phyloP scores from a whole-genome alignment of 345 rosid species.

The Litchi chinensis region DNA sequence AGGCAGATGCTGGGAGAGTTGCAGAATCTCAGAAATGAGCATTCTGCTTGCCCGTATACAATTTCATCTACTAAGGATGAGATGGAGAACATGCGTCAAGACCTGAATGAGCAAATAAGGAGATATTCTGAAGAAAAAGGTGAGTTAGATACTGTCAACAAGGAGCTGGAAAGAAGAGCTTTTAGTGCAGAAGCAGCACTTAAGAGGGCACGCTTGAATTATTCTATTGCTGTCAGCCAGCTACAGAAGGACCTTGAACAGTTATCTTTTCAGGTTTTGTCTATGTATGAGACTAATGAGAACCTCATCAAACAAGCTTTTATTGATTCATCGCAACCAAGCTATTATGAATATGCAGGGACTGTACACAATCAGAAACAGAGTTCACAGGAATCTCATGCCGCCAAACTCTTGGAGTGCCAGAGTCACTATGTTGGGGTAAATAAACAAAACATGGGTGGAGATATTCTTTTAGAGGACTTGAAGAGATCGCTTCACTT shows the following conservation, averaged over 20 bases:
- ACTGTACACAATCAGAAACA: constrained; percentile 33
- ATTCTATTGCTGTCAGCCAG: constrained; percentile 90
- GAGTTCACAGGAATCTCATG: constrained; percentile 39
- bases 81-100: constrained; percentile 73
- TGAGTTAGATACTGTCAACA: constrained; percentile 56
- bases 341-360: constrained; percentile 35
- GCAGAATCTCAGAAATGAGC: constrained; percentile 89
- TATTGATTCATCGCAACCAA: constrained; percentile 55
- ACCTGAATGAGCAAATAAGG: constrained; percentile 59
- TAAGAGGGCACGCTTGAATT: constrained; percentile 93
- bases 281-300: constrained; percentile 90
- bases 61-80: constrained; percentile 77
- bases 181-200: constrained; percentile 80
- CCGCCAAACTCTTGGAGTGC: constrained; percentile 37
- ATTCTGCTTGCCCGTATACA: constrained; percentile 71
- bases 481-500: constrained; percentile 74
- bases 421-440: constrained; percentile 47
- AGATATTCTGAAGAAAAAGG: constrained; percentile 73
- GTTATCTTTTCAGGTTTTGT: constrained; percentile 86
- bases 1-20: constrained; percentile 88
- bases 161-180: constrained; percentile 86
- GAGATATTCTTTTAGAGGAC: constrained; percentile 73
- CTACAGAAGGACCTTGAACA: constrained; percentile 95
- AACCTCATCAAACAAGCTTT: constrained; percentile 87
- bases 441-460: constrained; percentile 56